A percentile compares a stretch with the other conserved stretches of the same genome.
Conservation (phyloP, 352 stramenopile species). For the Nothophytophthora sp. region DNA sequence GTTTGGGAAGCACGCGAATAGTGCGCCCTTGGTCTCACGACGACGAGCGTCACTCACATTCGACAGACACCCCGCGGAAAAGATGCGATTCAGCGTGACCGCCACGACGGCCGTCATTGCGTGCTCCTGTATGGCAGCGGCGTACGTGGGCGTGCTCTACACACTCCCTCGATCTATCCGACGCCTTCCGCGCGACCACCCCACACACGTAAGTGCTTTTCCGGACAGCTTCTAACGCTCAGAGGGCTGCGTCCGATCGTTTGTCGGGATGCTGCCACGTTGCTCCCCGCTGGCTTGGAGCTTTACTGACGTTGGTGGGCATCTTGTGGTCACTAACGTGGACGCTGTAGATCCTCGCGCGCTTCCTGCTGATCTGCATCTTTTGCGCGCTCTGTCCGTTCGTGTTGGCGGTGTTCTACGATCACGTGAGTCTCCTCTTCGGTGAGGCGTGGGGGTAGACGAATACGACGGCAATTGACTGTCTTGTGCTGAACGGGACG, state of each 20-base stretch:
- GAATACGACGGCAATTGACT: background rate
- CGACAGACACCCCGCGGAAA: slow-evolving; percentile 13
- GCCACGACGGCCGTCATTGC: slow-evolving; percentile 63
- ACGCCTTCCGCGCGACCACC: slow-evolving; percentile 79
- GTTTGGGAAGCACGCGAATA: no score
- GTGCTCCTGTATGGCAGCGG: slow-evolving; percentile 80
- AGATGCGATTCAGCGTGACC: slow-evolving; percentile 83
- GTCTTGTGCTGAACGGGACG: slow-evolving; percentile 7
- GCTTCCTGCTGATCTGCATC: slow-evolving; percentile 89
- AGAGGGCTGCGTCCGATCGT: background rate
- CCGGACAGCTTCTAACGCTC: background rate
- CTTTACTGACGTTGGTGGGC: background rate
- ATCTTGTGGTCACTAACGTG: background rate
- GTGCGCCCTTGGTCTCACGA: no score
- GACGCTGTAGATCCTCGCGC: slow-evolving; percentile 70
- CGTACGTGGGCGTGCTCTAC: slow-evolving; percentile 89
- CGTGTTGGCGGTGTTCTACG: slow-evolving; percentile 79
- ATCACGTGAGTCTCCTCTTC: slow-evolving; percentile 54
- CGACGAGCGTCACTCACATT: slow-evolving; percentile 4
- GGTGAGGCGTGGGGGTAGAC: background rate
- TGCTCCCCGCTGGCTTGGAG: background rate
- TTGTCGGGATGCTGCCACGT: no score
- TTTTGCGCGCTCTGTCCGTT: slow-evolving; percentile 85
- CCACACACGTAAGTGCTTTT: slow-evolving; percentile 61
- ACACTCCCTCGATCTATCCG: slow-evolving; percentile 75